Evolutionary conservation across 2,329 filamentous ascomycete genomes (phyloP).

Genomic region (Coniella vitis): DNA sequence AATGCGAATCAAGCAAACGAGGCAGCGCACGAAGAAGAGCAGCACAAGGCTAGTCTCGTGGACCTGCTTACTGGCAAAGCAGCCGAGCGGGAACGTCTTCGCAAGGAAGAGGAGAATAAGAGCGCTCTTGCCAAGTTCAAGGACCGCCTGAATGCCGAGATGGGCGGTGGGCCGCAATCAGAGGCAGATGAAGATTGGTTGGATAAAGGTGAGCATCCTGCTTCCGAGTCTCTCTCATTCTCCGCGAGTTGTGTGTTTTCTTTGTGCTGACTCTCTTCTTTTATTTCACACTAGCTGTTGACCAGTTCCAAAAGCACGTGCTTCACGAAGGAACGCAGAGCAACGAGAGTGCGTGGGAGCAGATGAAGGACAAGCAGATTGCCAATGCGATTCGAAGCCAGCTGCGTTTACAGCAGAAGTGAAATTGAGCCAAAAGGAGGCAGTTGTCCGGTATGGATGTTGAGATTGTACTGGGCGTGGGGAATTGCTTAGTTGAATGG

Average conservation of each 20-base stretch:
- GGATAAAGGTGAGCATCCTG: slow-evolving; percentile 58
- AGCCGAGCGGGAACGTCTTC: slow-evolving; percentile 11
- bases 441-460: too few relatives aligned
- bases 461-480: too few relatives aligned
- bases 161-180: slow-evolving; percentile 65
- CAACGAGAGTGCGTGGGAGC: slow-evolving; percentile 67
- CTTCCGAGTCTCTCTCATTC: background rate
- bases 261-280: background rate
- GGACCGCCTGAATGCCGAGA: slow-evolving; percentile 63
- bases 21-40: background rate
- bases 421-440: too few relatives aligned
- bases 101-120: slow-evolving; percentile 11
- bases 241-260: background rate
- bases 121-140: slow-evolving; percentile 4
- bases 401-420: slow-evolving; percentile 27
- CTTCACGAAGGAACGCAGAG: slow-evolving; percentile 64
- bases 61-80: slow-evolving; percentile 13
- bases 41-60: slow-evolving; percentile 6
- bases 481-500: too few relatives aligned
- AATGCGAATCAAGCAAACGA: background rate
- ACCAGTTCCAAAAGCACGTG: slow-evolving; percentile 70
- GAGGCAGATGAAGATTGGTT: slow-evolving; percentile 77
- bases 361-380: slow-evolving; percentile 77
- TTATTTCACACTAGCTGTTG: slow-evolving; percentile 55
- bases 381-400: slow-evolving; percentile 62